A percentile compares a stretch with the other conserved stretches of the same genome.
phyloP scores from a whole-genome alignment of 2,329 filamentous ascomycete species.

The Neofusicoccum kwambonambiense region DNA sequence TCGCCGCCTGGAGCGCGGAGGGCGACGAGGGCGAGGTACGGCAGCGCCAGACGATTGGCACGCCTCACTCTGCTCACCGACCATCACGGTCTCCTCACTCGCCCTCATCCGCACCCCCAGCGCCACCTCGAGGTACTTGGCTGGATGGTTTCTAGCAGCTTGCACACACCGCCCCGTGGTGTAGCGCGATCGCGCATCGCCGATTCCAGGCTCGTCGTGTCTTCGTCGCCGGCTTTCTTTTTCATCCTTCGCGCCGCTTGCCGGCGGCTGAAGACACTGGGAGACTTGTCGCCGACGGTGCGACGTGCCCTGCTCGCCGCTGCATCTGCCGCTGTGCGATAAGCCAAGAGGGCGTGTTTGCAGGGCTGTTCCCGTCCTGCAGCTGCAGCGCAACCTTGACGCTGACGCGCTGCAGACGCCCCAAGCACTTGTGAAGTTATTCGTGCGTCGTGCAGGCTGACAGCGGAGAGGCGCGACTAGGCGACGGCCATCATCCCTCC shows the following conservation, averaged over 20 bases:
- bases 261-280: not conserved
- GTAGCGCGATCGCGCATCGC: not conserved
- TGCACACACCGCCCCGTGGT: not conserved
- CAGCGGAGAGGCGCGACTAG: not conserved
- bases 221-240: not conserved
- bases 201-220: not conserved
- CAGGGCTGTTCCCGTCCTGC: constrained; percentile 1
- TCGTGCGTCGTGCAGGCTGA: not conserved
- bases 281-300: not conserved
- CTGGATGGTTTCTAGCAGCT: no score
- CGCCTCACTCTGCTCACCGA: no score
- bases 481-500: not conserved
- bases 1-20: not conserved
- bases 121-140: not conserved
- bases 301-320: not conserved
- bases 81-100: not conserved
- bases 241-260: not conserved
- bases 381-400: not conserved
- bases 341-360: not conserved
- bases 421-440: not conserved
- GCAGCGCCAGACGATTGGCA: no score
- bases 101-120: not conserved
- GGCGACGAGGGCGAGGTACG: no score
- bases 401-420: constrained; percentile 7
- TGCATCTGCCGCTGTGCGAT: not conserved